Conservation (phyloP, 1,284 basidiomycete genomes). For the Cryptococcus wingfieldii region DNA sequence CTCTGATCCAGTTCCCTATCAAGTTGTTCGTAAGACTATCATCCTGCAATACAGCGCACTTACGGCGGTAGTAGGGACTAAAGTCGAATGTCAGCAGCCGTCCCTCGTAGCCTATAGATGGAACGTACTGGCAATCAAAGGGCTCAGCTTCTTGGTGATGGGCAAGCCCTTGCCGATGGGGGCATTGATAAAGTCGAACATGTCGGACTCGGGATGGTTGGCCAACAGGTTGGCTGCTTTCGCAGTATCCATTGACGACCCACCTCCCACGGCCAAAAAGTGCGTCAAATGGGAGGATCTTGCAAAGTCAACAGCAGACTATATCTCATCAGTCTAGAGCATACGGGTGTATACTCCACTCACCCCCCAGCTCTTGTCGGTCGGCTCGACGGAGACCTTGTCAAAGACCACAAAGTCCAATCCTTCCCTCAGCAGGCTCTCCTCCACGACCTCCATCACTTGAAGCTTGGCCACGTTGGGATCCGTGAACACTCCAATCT, state of each 20-base stretch:
- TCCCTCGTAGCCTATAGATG: neutral
- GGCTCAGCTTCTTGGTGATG: constrained; percentile 68
- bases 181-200: constrained; percentile 96
- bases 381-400: constrained; percentile 81
- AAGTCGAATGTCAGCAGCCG: neutral
- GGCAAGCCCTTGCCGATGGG: constrained; percentile 89
- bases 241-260: constrained; percentile 92
- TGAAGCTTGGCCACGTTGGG: constrained; percentile 73
- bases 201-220: constrained; percentile 76
- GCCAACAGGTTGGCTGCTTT: constrained; percentile 84
- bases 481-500: constrained; percentile 95
- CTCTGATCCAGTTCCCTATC: constrained; percentile 79
- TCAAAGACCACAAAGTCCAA: constrained; percentile 76
- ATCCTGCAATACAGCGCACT: constrained; percentile 1
- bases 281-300: constrained; percentile 83
- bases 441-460: constrained; percentile 67
- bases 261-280: constrained; percentile 91
- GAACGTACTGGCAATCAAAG: constrained; percentile 72
- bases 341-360: constrained; percentile 10
- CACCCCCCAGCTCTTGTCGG: constrained; percentile 60
- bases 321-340: neutral
- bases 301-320: constrained; percentile 75
- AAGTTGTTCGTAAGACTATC: neutral
- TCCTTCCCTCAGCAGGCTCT: constrained; percentile 34
- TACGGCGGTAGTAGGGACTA: constrained; percentile 86